phyloP scores from a whole-genome alignment of 495 filamentous ascomycete genomes.

The Podospora sp. region DNA sequence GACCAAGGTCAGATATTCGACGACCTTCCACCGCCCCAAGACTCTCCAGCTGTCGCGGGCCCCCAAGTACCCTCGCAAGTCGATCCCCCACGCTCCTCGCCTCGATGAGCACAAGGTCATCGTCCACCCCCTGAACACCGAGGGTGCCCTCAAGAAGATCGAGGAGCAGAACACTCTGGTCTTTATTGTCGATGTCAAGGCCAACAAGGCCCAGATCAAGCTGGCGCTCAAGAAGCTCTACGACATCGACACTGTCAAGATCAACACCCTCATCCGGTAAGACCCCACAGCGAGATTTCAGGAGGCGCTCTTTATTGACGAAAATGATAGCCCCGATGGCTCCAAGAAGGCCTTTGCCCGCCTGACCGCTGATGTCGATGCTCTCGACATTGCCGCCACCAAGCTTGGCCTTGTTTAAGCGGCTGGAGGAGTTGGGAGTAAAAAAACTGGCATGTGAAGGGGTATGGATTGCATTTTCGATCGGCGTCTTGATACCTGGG shows the following conservation, averaged over 20 bases:
- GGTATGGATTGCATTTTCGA: slow-evolving; percentile 38
- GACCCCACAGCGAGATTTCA: slow-evolving; percentile 24
- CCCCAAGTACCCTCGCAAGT: slow-evolving; percentile 97
- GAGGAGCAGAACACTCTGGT: slow-evolving; percentile 99
- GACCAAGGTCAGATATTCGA: slow-evolving; percentile 87
- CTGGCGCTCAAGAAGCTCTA: slow-evolving; percentile 98
- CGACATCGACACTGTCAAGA: slow-evolving; percentile 95
- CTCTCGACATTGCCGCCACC: slow-evolving; percentile 97
- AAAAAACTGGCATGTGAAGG: slow-evolving; percentile 28
- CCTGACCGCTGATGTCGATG: slow-evolving; percentile 93
- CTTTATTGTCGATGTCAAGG: slow-evolving; percentile 97
- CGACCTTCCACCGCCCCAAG: slow-evolving; percentile 97
- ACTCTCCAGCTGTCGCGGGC: slow-evolving; percentile 87
- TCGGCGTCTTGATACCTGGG: slow-evolving; percentile 42
- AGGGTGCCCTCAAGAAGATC: slow-evolving; percentile 99
- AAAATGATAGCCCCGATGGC: slow-evolving; percentile 74
- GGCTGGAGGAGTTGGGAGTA: slow-evolving; percentile 21
- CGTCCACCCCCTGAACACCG: slow-evolving; percentile 86
- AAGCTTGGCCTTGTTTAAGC: slow-evolving; percentile 96
- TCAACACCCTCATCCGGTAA: slow-evolving; percentile 98
- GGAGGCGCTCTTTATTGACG: slow-evolving; percentile 20
- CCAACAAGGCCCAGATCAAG: slow-evolving; percentile 99
- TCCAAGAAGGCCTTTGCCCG: slow-evolving; percentile 98
- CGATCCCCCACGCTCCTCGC: slow-evolving; percentile 82
- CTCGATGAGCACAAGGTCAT: slow-evolving; percentile 93